These are phyloP conservation scores for Adansonia rubrostipa DNA, from an alignment of 441 rosid species.

Conservation along the genomic window DNA sequence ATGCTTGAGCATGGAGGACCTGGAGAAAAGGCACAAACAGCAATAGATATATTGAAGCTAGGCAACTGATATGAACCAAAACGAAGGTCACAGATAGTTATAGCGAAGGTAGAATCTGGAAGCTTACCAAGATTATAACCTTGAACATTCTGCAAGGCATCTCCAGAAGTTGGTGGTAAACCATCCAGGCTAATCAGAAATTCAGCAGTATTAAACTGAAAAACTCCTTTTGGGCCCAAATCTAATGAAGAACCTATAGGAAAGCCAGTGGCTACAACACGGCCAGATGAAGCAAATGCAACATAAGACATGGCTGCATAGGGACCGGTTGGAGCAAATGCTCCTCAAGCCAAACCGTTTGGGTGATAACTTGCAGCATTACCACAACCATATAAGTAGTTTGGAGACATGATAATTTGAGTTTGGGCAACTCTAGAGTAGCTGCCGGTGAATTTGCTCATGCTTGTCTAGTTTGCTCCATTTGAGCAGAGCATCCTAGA, in stretches of 20 bases:
- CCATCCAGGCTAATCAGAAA: slow-evolving; percentile 10
- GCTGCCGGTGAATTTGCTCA: slow-evolving; percentile 22
- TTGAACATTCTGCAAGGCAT: slow-evolving; percentile 18
- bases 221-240: slow-evolving; percentile 25
- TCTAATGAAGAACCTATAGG: slow-evolving; percentile 14
- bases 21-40: slow-evolving; percentile 14
- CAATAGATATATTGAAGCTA: slow-evolving; percentile 26
- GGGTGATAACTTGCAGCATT: slow-evolving; percentile 17
- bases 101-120: slow-evolving; percentile 17
- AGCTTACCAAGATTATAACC: slow-evolving; percentile 28
- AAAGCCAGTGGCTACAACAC: slow-evolving; percentile 21
- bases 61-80: slow-evolving; percentile 16
- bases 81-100: slow-evolving; percentile 24
- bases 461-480: slow-evolving; percentile 1
- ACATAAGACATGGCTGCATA: neutral
- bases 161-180: slow-evolving; percentile 16
- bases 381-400: slow-evolving; percentile 18
- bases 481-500: slow-evolving; percentile 12
- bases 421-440: slow-evolving; percentile 25
- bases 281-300: slow-evolving; percentile 19
- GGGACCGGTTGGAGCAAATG: slow-evolving; percentile 21
- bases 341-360: slow-evolving; percentile 3
- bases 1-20: slow-evolving; percentile 26
- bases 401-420: slow-evolving; percentile 19
- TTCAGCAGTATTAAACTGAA: slow-evolving; percentile 21